These are phyloP conservation scores for Solanum etuberosum DNA, from an alignment of 257 asterid species.

Conservation along the genomic window DNA sequence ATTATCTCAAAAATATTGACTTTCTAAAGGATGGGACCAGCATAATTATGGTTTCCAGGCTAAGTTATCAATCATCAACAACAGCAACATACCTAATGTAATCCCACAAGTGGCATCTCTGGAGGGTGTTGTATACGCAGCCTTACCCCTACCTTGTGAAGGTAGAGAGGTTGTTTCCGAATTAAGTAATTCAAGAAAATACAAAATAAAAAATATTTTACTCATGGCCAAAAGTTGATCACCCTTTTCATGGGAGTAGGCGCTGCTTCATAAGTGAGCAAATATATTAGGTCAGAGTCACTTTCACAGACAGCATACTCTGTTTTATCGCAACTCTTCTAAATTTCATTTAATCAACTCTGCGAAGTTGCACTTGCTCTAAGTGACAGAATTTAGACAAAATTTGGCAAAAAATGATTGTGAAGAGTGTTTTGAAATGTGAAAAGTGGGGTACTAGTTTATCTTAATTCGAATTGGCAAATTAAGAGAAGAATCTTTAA, in stretches of 20 bases:
- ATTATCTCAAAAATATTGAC: neutral
- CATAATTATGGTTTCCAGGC: neutral
- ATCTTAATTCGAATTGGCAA: neutral
- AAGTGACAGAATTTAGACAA: neutral
- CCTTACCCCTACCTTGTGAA: neutral
- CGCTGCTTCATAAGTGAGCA: neutral
- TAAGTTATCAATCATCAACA: neutral
- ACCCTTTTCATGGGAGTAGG: neutral
- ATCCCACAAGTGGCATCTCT: neutral
- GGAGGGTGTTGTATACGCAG: neutral
- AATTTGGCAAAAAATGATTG: neutral
- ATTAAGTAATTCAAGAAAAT: neutral
- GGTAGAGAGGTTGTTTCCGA: neutral
- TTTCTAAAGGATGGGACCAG: neutral
- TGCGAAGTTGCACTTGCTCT: neutral
- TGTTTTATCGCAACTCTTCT: neutral
- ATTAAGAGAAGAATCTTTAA: neutral
- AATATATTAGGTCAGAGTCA: neutral
- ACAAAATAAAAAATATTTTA: neutral
- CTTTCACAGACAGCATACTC: neutral
- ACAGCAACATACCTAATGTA: neutral
- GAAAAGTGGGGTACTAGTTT: neutral
- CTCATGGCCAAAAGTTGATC: neutral
- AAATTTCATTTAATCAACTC: neutral
- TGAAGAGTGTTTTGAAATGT: neutral